Base-by-base conservation (phyloP, 2,329 filamentous ascomycete species). In the Sarocladiaceae sp. region DNA sequence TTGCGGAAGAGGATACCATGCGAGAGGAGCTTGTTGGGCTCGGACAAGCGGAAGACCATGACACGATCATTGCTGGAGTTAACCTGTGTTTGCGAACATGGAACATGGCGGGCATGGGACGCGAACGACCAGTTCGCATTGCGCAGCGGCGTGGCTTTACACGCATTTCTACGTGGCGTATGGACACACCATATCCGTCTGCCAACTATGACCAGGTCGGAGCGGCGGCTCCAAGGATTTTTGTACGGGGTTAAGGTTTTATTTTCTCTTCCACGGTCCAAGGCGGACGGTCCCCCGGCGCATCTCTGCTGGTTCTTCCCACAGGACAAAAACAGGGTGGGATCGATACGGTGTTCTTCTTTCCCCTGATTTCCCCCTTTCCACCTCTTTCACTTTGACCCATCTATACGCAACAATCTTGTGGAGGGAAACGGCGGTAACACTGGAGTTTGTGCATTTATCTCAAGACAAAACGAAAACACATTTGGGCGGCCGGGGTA, bases 401-500 rank as follows among this genome's bases (percentile, higher is more conserved):
- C 20, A n/a, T n/a, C n/a, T n/a, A n/a, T n/a, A n/a, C 34, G 16
- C 19, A 21, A 21, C 18, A 41, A 19, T 27, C 23, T 41, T 39
- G n/a, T n/a, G n/a, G n/a, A n/a, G n/a, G n/a, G n/a, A n/a, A n/a
- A n/a, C n/a, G n/a, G n/a, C n/a, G n/a, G n/a, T 41, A 24, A 27
- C 24, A 41, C 19, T 29, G 37, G 37, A 41, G 37, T 41, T 41
- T 41, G 37, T 41, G 24, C n/a, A 16, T 29, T 19, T 41, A 15
- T n/a, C 11, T 39, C 37, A 29, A 41, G 37, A 41, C 24, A 41
- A 41, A 41, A 41, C 37, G 37, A 41, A 29, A 41, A 41, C 34
- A 41, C 19, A 41, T 27, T 15, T 27, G 6, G 37, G 21, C 23
- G 23, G 37, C 5, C 7, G 37, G 37, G 7, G n/a, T n/a, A n/a